Evolutionary conservation across 208 protist species (phyloP).

Genomic region (Leishmania arabica): DNA sequence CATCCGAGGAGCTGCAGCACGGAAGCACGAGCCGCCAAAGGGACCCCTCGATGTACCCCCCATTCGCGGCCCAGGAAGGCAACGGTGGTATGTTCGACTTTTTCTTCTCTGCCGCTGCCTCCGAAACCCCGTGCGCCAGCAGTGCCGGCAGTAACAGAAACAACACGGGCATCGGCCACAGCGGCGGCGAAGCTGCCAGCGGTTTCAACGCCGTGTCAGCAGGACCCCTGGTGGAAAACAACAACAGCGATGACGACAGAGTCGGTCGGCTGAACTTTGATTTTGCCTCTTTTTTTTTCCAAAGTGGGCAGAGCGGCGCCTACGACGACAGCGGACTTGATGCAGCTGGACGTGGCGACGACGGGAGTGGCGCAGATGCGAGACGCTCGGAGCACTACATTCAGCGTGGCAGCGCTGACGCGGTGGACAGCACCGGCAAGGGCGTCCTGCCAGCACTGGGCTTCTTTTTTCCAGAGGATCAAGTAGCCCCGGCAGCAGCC

Average conservation of each 20-base stretch:
- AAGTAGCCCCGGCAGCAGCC: neutral
- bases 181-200: neutral
- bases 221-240: neutral
- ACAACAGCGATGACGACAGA: neutral
- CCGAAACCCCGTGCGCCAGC: neutral
- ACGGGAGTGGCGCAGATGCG: neutral
- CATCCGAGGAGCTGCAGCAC: neutral
- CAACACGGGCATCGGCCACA: neutral
- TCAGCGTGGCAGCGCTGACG: neutral
- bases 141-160: neutral
- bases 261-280: slow-evolving; percentile 12
- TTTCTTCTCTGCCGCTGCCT: slow-evolving; percentile 1
- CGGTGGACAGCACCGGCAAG: neutral
- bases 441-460: neutral
- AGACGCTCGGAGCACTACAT: neutral
- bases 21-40: neutral
- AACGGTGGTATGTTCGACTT: slow-evolving; percentile 11
- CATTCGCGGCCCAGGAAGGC: neutral
- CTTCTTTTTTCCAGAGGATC: neutral
- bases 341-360: neutral
- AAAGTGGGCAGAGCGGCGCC: neutral
- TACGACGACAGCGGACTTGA: neutral
- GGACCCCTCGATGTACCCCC: neutral
- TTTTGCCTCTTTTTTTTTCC: slow-evolving; percentile 28
- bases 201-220: neutral